Base-by-base conservation (phyloP, 768 basidiomycete species). In the Termitomyces sp. region DNA sequence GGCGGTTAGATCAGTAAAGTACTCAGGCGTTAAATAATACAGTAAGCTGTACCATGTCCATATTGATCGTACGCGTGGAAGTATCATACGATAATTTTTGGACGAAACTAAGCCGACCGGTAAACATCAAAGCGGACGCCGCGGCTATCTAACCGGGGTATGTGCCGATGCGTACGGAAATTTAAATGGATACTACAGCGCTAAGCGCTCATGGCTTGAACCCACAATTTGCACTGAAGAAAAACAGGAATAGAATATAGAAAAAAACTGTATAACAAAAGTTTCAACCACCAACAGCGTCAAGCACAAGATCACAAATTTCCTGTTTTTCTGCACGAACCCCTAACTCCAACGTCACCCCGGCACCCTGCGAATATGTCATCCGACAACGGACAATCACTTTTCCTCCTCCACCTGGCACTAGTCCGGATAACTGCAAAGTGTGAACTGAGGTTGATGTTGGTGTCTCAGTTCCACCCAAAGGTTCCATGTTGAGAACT, bases 401-500 rank as follows among this genome's bases (percentile, higher is more conserved):
- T 77, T 98, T 98, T n/a, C 95, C 95, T 26, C 92, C 94, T 24
- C 95, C 95, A 33, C 96, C 95, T 26, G 83, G 81, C 18, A 97
- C 89, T 62, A 98, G 68, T 44, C 97, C 97, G 16, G 95, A 93
- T 43, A 99, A 72, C 68, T 96, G 95, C 55, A 99, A 81, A 30
- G 95, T 96, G 74, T 99, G 97, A 49, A 98, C 90, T 4, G 94
- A 88, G 9, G 86, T 79, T 27, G 91, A 91, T 20, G 85, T 77
- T 0, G 96, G 93, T 8, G 74, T 71, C 71, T 98, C 93, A 4
- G 90, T 88, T 13, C 97, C 97, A 61, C 96, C 96, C 18, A 99
- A 77, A 6, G 97, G 83, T 68, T 98, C 94, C 96, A 99, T 98
- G 70, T 93, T 90, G 61, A 98, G 86, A 32, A 98, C 90, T 68